Base-by-base conservation (phyloP, 495 filamentous ascomycete species). In the Tuber aestivum region DNA sequence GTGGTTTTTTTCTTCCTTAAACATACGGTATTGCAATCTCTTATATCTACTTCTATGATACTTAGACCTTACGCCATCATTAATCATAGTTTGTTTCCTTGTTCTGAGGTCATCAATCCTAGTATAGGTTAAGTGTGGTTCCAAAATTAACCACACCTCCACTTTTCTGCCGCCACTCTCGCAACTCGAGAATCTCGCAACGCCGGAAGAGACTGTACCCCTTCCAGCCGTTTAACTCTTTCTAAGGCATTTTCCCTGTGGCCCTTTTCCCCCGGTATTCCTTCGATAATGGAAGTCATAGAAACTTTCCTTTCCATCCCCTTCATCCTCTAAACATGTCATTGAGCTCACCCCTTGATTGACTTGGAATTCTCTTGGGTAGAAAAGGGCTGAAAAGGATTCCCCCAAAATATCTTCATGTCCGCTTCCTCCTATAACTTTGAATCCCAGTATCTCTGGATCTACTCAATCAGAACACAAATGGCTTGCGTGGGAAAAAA, bases 381-480 rank as follows among this genome's bases (percentile, higher is more conserved):
- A 20, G 23, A 56, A n/a, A n/a, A 10, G 10, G 48, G 23, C 21
- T n/a, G 21, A n/a, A 9, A 72, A 75, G 48, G 42, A 75, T 75
- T 68, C 75, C 37, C 27, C 71, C 50, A 70, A 23, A 35, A 76
- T 76, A 71, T 76, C 75, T 56, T 56, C 75, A 41, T 41, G 41
- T 73, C 75, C 70, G 32, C 41, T 69, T 48, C 70, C 75, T 35
- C 71, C 75, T 73, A 45, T 76, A 76, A 76, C 75, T 21, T 72
- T 76, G 50, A 76, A 76, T 69, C 41, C 75, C 71, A 73, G 75
- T 23, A 50, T 92, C 74, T 12, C 71, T 72, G 41, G 75, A 76
- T 73, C 21, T 76, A 41, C 70, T 76, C 16, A 69, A 41, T 76
- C 56, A 3, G 56, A 65, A 65, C 32, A 27, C n/a, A 65, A 35